Conservation (phyloP, 495 filamentous ascomycete species). For the Trichoderma asperelloides region DNA sequence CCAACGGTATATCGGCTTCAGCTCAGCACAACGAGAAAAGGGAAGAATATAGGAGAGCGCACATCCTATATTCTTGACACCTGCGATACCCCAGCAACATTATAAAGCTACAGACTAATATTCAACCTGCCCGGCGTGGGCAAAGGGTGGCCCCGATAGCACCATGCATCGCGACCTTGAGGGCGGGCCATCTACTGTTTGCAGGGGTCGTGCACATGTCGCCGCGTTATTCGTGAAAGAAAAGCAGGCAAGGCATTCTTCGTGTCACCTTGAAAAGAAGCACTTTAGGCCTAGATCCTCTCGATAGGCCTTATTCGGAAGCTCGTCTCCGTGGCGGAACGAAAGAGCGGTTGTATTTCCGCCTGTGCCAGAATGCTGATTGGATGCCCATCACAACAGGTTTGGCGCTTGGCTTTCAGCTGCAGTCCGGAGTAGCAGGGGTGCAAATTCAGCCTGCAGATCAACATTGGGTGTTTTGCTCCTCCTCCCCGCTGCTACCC, state of each 20-base stretch:
- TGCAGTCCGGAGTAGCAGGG: background rate
- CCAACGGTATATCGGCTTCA: background rate
- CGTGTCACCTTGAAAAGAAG: background rate
- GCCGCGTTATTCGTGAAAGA: background rate
- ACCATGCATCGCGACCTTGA: background rate
- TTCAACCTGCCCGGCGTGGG: background rate
- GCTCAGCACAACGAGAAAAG: background rate
- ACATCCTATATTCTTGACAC: background rate
- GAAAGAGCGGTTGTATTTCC: background rate
- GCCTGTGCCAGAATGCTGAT: background rate
- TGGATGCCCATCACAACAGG: background rate
- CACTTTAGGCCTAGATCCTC: background rate
- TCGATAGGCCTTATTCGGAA: background rate
- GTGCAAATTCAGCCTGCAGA: constrained; percentile 1
- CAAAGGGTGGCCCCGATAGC: background rate
- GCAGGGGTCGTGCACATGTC: constrained; percentile 2
- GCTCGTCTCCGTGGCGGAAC: background rate
- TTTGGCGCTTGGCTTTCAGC: background rate
- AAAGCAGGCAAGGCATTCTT: background rate
- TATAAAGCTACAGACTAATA: background rate
- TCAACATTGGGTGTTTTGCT: background rate
- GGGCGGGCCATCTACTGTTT: background rate
- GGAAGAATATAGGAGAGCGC: too few relatives aligned
- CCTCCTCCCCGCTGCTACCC: background rate
- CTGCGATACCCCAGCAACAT: background rate